phyloP scores from a whole-genome alignment of 169 alveolate genomes.

The Babesia divergens region DNA sequence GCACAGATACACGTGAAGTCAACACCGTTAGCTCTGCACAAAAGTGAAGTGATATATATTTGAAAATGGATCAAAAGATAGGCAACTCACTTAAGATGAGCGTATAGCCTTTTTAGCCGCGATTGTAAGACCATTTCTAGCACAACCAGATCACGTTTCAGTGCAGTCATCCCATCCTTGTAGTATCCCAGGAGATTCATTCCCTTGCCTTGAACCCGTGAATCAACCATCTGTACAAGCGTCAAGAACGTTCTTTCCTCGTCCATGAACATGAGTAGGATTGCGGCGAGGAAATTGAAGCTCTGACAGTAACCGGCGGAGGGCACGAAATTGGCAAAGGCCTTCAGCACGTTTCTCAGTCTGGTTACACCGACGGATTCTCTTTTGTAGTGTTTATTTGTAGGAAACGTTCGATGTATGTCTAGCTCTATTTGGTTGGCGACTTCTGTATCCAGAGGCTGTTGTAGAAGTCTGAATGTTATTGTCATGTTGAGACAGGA shows the following conservation, averaged over 20 bases:
- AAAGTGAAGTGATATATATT: background rate
- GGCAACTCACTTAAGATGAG: constrained; percentile 69
- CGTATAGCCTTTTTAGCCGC: constrained; percentile 67
- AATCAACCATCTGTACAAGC: constrained; percentile 78
- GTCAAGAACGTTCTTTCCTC: constrained; percentile 84
- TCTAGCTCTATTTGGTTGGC: constrained; percentile 81
- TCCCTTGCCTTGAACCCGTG: constrained; percentile 74
- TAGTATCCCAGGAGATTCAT: constrained; percentile 74
- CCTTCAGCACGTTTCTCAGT: constrained; percentile 77
- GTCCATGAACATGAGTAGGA: constrained; percentile 75
- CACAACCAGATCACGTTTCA: constrained; percentile 78
- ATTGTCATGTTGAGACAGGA: background rate
- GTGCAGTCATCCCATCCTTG: constrained; percentile 78
- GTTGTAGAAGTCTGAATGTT: constrained; percentile 58
- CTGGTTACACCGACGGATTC: constrained; percentile 65
- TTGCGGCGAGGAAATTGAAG: constrained; percentile 81
- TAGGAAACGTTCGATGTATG: constrained; percentile 81
- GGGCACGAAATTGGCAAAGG: constrained; percentile 82
- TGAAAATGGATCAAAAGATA: background rate
- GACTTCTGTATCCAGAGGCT: constrained; percentile 67
- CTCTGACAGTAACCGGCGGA: constrained; percentile 79
- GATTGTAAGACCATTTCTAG: constrained; percentile 68
- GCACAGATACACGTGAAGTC: constrained; percentile 80
- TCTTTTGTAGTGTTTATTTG: constrained; percentile 68
- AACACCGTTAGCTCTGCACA: constrained; percentile 69